phyloP scores from a whole-genome alignment of 164 flowering plant genomes.

The Tetrastigma voinierianum region DNA sequence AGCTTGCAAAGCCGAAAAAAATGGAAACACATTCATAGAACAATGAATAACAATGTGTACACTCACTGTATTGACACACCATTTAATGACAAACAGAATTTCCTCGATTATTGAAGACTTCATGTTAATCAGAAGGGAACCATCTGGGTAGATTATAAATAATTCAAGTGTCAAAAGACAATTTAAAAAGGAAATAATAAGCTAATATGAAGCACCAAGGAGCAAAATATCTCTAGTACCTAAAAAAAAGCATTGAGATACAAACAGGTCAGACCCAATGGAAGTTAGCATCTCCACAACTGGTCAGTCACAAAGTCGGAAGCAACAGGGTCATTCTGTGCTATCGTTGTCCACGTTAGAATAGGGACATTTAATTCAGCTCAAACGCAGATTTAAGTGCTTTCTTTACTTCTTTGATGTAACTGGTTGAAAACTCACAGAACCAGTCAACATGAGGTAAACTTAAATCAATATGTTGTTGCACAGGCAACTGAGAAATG shows the following conservation, averaged over 20 bases:
- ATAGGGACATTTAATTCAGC: not conserved
- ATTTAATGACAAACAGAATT: conserved; percentile 5
- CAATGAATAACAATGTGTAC: conserved; percentile 12
- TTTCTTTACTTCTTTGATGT: conserved; percentile 24
- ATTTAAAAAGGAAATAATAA: not conserved
- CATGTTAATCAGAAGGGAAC: conserved; percentile 12
- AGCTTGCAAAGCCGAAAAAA: conserved; percentile 12
- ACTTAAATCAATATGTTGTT: conserved; percentile 94
- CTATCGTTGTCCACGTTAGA: not conserved
- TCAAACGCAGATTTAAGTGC: conserved; percentile 3
- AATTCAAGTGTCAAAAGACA: not conserved
- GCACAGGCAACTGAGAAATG: conserved; percentile 84
- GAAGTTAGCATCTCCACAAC: conserved; percentile 11
- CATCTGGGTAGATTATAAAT: conserved; percentile 19
- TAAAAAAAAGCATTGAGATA: conserved; percentile 12
- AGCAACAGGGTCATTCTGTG: conserved; percentile 3
- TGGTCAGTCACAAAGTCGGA: conserved; percentile 2
- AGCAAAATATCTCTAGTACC: conserved; percentile 12
- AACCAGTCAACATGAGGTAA: conserved; percentile 93
- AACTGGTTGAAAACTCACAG: conserved; percentile 81
- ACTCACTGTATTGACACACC: conserved; percentile 13
- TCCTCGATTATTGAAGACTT: conserved; percentile 13
- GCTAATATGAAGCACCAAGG: not conserved
- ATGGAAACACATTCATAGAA: conserved; percentile 2
- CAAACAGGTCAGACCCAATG: conserved; percentile 8